phyloP scores from a whole-genome alignment of 352 stramenopile genomes.

The Phytopythium cucurbitacearum region DNA sequence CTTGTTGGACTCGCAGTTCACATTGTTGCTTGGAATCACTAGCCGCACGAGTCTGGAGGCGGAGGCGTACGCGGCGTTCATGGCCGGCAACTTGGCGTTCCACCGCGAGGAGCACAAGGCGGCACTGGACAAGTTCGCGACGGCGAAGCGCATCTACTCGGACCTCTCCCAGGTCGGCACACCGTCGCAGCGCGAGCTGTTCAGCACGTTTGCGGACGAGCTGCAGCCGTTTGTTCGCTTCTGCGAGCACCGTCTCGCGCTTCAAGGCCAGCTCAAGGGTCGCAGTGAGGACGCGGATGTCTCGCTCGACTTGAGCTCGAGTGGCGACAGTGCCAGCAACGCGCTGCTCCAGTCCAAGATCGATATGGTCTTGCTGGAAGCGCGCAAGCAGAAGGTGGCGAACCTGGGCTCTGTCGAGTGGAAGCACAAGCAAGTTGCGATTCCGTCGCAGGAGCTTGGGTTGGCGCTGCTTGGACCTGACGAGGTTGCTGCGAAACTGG shows the following conservation, averaged over 20 bases:
- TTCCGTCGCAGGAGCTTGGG: constrained; percentile 69
- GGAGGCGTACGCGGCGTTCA: constrained; percentile 86
- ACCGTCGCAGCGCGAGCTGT: constrained; percentile 77
- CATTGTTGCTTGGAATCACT: not conserved
- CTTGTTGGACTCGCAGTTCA: not conserved
- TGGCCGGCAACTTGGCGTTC: constrained; percentile 85
- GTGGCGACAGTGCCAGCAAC: constrained; percentile 63
- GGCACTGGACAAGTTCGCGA: constrained; percentile 78
- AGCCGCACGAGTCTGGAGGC: constrained; percentile 86
- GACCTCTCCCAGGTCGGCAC: constrained; percentile 80
- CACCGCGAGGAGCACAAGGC: constrained; percentile 83
- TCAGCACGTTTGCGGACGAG: constrained; percentile 62
- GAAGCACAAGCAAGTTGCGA: constrained; percentile 72
- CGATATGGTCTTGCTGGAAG: constrained; percentile 75
- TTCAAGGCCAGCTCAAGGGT: constrained; percentile 45
- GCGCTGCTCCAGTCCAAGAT: constrained; percentile 83
- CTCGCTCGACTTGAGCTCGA: constrained; percentile 50
- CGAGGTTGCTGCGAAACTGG: constrained; percentile 62
- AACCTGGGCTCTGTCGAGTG: constrained; percentile 73
- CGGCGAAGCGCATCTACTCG: constrained; percentile 78
- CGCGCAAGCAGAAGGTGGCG: constrained; percentile 82
- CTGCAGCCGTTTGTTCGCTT: constrained; percentile 84
- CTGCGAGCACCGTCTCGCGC: constrained; percentile 71
- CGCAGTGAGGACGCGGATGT: constrained; percentile 23
- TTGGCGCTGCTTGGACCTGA: constrained; percentile 66